These are phyloP conservation scores for Haematococcus sp. DNA, from an alignment of 139 green algal genomes.

Conservation along the genomic window DNA sequence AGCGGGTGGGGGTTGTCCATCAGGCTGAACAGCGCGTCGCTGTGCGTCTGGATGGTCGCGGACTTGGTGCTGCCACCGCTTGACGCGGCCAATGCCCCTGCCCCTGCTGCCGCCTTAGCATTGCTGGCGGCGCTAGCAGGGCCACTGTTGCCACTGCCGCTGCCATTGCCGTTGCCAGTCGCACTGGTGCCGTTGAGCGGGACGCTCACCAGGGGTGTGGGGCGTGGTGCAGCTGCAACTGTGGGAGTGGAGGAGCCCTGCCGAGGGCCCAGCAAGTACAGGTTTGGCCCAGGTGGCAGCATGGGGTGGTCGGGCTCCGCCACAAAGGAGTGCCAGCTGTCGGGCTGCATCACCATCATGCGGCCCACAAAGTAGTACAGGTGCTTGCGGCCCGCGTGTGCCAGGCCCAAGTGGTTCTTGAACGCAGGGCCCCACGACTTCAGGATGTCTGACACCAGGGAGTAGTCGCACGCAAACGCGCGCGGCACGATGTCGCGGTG, in stretches of 20 bases:
- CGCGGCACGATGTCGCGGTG: constrained; percentile 92
- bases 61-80: not conserved
- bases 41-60: not conserved
- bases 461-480: constrained; percentile 97
- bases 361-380: constrained; percentile 31
- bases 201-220: too few species aligned
- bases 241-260: too few species aligned
- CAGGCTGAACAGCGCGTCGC: constrained; percentile 66
- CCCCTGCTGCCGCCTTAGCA: not conserved
- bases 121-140: not conserved
- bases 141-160: not conserved
- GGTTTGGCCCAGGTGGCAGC: constrained; percentile 69
- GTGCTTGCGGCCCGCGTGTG: constrained; percentile 30
- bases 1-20: constrained; percentile 95
- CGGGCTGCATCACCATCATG: constrained; percentile 89
- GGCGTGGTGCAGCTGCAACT: too few species aligned
- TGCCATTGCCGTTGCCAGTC: not conserved
- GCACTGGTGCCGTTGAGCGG: too few species aligned
- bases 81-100: not conserved
- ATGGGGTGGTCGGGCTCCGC: constrained; percentile 71
- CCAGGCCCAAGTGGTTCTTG: constrained; percentile 73
- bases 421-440: constrained; percentile 55
- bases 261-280: constrained; percentile 62
- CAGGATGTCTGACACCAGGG: constrained; percentile 74
- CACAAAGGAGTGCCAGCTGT: constrained; percentile 48